Conservation (phyloP, 768 basidiomycete genomes). For the Solioccasus polychromus region DNA sequence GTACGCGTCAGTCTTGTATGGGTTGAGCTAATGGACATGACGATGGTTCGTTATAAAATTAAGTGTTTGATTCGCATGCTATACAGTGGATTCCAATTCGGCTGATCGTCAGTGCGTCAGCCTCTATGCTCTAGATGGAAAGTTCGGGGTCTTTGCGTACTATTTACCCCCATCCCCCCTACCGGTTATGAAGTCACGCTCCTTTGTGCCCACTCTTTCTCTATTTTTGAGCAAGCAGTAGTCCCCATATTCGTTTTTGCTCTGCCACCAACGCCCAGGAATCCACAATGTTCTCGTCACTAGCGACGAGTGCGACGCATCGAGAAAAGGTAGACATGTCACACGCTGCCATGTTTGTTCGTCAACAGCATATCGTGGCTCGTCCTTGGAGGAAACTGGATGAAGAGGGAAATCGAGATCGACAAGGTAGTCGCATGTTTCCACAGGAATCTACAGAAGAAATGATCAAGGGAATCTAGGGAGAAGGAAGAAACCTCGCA, state of each 20-base stretch:
- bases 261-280: conserved; percentile 68
- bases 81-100: conserved; percentile 22
- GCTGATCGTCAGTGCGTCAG: conserved; percentile 15
- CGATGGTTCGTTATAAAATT: neutral
- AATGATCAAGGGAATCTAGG: conserved; percentile 5
- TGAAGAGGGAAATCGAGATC: conserved; percentile 85
- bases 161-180: conserved; percentile 7
- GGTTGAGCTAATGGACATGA: conserved; percentile 12
- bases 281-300: conserved; percentile 79
- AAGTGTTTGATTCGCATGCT: neutral
- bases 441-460: conserved; percentile 55
- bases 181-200: conserved; percentile 14
- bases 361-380: conserved; percentile 79
- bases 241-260: conserved; percentile 77
- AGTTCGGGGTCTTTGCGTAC: conserved; percentile 6
- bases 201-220: conserved; percentile 29
- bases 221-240: conserved; percentile 83
- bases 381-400: conserved; percentile 49
- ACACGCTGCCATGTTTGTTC: conserved; percentile 74
- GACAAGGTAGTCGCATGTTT: conserved; percentile 84
- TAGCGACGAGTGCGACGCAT: conserved; percentile 67
- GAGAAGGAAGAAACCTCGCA: conserved; percentile 36
- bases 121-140: conserved; percentile 10
- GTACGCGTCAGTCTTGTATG: conserved; percentile 36
- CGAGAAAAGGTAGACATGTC: conserved; percentile 80